Evolutionary conservation across 2,329 filamentous ascomycete genomes (phyloP).

Genomic region (Fusarium clavum): DNA sequence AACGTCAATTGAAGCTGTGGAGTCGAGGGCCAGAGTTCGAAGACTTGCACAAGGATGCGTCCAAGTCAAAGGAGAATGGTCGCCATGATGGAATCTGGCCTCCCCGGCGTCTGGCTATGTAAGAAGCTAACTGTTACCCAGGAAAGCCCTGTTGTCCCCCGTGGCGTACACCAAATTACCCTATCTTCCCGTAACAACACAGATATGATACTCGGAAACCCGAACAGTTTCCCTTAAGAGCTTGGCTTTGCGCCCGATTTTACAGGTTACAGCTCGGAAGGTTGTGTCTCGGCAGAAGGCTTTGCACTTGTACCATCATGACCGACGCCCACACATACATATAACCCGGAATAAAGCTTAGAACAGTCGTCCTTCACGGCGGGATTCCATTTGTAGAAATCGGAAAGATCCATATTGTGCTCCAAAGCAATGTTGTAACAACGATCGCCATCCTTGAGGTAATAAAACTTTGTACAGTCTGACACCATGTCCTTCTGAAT

Average conservation of each 20-base stretch:
- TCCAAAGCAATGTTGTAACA: background rate
- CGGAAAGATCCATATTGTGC: background rate
- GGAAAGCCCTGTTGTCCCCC: too few species aligned
- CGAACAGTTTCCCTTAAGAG: background rate
- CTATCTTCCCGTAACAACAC: background rate
- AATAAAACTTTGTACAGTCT: background rate
- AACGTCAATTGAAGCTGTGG: rapidly evolving
- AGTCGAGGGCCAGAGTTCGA: background rate
- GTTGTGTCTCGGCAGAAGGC: too few species aligned
- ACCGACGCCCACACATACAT: background rate
- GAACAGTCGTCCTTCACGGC: background rate
- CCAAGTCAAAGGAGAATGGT: background rate
- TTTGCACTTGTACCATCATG: too few species aligned
- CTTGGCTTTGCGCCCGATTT: too few species aligned
- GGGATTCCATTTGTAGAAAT: background rate
- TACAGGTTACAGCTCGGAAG: too few species aligned
- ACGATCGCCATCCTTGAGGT: background rate
- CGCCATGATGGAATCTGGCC: background rate
- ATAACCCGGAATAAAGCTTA: rapidly evolving
- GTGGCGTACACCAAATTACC: background rate
- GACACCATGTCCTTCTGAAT: background rate
- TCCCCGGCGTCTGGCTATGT: rapidly evolving
- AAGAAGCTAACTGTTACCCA: too few species aligned
- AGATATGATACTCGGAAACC: background rate
- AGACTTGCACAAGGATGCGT: background rate